A percentile compares a stretch with the other conserved stretches of the same genome.
phyloP scores from a whole-genome alignment of 2,329 filamentous ascomycete species.

The Fusarium xyrophilum region DNA sequence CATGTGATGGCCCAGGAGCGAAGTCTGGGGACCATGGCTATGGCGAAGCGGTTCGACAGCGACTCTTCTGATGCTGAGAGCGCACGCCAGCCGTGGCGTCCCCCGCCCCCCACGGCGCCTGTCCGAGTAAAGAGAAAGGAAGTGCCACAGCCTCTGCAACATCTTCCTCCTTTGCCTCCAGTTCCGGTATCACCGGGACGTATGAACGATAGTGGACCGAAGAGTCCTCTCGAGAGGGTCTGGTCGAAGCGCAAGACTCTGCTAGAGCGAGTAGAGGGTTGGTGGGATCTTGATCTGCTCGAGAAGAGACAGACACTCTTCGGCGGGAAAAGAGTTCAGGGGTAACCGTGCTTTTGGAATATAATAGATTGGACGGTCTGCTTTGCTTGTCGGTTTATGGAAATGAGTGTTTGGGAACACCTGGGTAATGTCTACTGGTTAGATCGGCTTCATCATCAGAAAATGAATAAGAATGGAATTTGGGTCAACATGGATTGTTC shows the following conservation, averaged over 20 bases:
- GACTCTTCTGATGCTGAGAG: conserved; percentile 45
- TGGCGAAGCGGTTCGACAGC: conserved; percentile 46
- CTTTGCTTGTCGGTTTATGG: conserved; percentile 14
- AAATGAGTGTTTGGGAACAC: conserved; percentile 17
- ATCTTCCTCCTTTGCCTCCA: conserved; percentile 44
- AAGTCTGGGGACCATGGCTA: conserved; percentile 50
- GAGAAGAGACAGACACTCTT: conserved; percentile 53
- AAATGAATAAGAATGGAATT: conserved; percentile 31
- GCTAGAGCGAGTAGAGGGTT: conserved; percentile 57
- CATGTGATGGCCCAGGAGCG: conserved; percentile 37
- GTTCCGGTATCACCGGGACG: conserved; percentile 32
- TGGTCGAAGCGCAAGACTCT: conserved; percentile 56
- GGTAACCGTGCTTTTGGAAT: conserved; percentile 13
- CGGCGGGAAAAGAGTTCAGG: conserved; percentile 32
- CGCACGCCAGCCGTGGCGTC: conserved; percentile 41
- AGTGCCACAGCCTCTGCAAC: conserved; percentile 39
- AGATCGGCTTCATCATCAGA: conserved; percentile 33
- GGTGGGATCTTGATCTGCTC: conserved; percentile 62
- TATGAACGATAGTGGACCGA: conserved; percentile 23
- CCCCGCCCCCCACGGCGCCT: conserved; percentile 49
- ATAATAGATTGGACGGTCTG: conserved; percentile 29
- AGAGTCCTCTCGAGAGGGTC: conserved; percentile 39
- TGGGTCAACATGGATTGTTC: conserved; percentile 12
- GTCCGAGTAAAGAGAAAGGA: conserved; percentile 39
- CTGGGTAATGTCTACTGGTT: conserved; percentile 43